Conservation (phyloP, 495 filamentous ascomycete genomes). For the Podospora pseudopauciseta region DNA sequence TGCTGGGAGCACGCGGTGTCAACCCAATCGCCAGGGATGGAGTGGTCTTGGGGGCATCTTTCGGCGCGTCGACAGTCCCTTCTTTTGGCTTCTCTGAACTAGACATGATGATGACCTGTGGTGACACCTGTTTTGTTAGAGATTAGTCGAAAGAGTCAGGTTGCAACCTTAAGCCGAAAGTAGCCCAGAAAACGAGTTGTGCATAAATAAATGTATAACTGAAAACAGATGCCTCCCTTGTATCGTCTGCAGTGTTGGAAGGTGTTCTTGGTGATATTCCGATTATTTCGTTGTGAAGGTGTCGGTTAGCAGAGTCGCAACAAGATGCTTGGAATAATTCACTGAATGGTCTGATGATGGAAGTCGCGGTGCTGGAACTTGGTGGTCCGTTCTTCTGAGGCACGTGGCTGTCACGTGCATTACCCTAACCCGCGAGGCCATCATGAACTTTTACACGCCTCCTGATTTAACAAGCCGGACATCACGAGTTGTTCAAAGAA, state of each 20-base stretch:
- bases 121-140: not conserved
- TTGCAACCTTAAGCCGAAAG: not conserved
- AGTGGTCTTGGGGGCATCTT: conserved; percentile 2
- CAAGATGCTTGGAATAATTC: not conserved
- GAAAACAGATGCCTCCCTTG: not conserved
- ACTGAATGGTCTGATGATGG: not conserved
- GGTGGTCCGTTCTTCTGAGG: not conserved
- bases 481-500: not conserved
- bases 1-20: conserved; percentile 27
- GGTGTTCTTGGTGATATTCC: not conserved
- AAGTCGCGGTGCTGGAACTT: conserved; percentile 4
- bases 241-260: not conserved
- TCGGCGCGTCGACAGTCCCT: not conserved
- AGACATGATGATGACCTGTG: not conserved
- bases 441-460: not conserved
- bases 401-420: conserved; percentile 17
- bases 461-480: not conserved
- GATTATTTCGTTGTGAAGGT: not conserved
- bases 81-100: not conserved
- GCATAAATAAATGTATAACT: not conserved
- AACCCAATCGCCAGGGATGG: conserved; percentile 19
- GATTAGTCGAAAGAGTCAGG: not conserved
- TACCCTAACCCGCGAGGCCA: conserved; percentile 3
- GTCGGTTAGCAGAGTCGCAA: not conserved
- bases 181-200: not conserved